Conservation (phyloP, 2,329 filamentous ascomycete species). For the Pyricularia pennisetigena region DNA sequence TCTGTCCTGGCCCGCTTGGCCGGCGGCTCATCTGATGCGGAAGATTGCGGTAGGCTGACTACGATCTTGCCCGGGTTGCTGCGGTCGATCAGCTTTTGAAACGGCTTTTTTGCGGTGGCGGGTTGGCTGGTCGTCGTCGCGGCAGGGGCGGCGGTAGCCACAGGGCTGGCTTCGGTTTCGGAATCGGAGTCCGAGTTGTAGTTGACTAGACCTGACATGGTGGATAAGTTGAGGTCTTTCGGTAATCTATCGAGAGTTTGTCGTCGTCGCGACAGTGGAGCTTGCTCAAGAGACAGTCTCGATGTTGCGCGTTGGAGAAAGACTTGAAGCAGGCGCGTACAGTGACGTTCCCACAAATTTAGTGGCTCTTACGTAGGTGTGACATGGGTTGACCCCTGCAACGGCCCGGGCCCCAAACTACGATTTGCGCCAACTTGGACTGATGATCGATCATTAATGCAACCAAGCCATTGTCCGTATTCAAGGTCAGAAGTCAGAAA, state of each 20-base stretch:
- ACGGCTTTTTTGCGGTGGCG: conserved; percentile 43
- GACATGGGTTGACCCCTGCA: background rate
- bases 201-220: conserved; percentile 54
- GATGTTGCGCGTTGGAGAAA: background rate
- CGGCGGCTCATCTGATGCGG: conserved; percentile 40
- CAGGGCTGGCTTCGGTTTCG: conserved; percentile 34
- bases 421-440: background rate
- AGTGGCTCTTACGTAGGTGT: conserved; percentile 1
- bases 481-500: background rate
- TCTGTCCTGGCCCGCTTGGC: conserved; percentile 60
- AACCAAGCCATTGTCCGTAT: background rate
- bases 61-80: conserved; percentile 76
- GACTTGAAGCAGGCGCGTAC: background rate
- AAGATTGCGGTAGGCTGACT: conserved; percentile 59
- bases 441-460: background rate
- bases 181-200: conserved; percentile 72
- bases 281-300: too few species aligned
- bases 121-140: conserved; percentile 14
- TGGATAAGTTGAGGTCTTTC: background rate
- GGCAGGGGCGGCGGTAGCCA: conserved; percentile 6
- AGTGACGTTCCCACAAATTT: background rate
- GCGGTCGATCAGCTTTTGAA: conserved; percentile 74
- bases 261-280: background rate
- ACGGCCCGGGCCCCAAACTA: background rate
- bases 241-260: background rate